A percentile compares a stretch with the other conserved stretches of the same genome.
These are phyloP conservation scores for Malassezia psittaci DNA, from an alignment of 1,284 basidiomycete genomes.

Conservation along the genomic window DNA sequence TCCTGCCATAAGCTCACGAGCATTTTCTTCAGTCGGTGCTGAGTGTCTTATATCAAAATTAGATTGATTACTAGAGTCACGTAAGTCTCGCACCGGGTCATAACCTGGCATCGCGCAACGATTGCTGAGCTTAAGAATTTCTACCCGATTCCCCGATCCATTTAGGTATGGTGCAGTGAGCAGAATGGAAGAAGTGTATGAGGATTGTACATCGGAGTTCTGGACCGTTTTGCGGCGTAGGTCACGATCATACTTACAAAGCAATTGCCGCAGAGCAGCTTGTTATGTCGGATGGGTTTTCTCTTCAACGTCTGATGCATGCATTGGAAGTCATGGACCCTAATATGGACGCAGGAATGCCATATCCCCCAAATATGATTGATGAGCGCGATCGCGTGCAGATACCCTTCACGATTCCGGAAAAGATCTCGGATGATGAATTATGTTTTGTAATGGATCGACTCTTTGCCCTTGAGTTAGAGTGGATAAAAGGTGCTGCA, in stretches of 20 bases:
- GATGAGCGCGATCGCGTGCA: background rate
- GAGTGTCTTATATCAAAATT: too few relatives aligned
- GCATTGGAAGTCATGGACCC: slow-evolving; percentile 18
- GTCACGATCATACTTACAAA: background rate
- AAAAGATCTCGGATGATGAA: background rate
- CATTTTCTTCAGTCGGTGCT: too few relatives aligned
- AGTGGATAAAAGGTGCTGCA: slow-evolving; percentile 8
- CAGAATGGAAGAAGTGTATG: background rate
- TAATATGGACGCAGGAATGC: slow-evolving; percentile 15
- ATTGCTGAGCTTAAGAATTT: background rate
- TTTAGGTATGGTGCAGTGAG: background rate
- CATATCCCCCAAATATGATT: background rate
- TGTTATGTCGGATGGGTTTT: background rate
- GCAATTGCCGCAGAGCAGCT: slow-evolving; percentile 1
- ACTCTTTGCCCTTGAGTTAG: slow-evolving; percentile 11
- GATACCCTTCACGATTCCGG: background rate
- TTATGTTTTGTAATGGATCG: slow-evolving; percentile 16
- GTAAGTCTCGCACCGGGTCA: slow-evolving; percentile 1
- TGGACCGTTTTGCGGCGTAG: slow-evolving; percentile 6
- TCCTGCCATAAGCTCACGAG: too few relatives aligned
- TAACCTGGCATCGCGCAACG: slow-evolving; percentile 1
- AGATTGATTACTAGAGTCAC: background rate
- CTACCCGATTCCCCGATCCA: slow-evolving; percentile 1
- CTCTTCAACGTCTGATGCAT: slow-evolving; percentile 12
- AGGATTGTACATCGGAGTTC: slow-evolving; percentile 5